Percentiles rank a stretch among this genome's conserved stretches.
Conservation (phyloP, 2,329 filamentous ascomycete species). For the Penicillium sp. region DNA sequence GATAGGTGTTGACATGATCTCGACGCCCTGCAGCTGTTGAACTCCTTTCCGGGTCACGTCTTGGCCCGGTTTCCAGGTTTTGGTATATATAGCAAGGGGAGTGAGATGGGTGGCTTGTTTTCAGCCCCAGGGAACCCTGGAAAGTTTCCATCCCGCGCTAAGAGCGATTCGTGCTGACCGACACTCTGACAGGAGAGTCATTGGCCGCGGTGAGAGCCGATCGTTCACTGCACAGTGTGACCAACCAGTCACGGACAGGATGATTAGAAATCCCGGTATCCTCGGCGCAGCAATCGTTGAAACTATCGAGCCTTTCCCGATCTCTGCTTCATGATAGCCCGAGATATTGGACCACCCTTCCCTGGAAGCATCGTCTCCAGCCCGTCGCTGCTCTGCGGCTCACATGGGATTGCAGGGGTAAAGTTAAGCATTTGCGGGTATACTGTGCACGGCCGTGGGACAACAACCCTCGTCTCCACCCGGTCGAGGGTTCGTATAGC, state of each 20-base stretch:
- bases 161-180: slow-evolving; percentile 16
- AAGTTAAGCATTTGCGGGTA: slow-evolving; percentile 17
- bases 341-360: not conserved
- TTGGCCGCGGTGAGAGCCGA: not conserved
- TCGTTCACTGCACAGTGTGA: slow-evolving; percentile 7
- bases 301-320: not conserved
- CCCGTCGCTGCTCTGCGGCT: not conserved
- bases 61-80: not conserved
- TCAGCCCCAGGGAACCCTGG: slow-evolving; percentile 11
- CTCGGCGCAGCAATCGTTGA: not conserved
- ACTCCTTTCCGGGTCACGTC: not conserved
- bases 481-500: not conserved
- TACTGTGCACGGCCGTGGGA: slow-evolving; percentile 11
- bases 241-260: slow-evolving; percentile 5
- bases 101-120: slow-evolving; percentile 5
- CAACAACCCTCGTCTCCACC: slow-evolving; percentile 6
- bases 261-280: not conserved
- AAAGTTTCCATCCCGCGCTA: slow-evolving; percentile 9
- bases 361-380: not conserved
- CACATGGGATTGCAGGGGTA: slow-evolving; percentile 4
- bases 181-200: slow-evolving; percentile 12
- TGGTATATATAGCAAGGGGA: not conserved
- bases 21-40: not conserved
- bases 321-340: not conserved
- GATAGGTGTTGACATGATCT: not conserved